These are phyloP conservation scores for Colletotrichum horii DNA, from an alignment of 2,329 filamentous ascomycete genomes.

Conservation along the genomic window DNA sequence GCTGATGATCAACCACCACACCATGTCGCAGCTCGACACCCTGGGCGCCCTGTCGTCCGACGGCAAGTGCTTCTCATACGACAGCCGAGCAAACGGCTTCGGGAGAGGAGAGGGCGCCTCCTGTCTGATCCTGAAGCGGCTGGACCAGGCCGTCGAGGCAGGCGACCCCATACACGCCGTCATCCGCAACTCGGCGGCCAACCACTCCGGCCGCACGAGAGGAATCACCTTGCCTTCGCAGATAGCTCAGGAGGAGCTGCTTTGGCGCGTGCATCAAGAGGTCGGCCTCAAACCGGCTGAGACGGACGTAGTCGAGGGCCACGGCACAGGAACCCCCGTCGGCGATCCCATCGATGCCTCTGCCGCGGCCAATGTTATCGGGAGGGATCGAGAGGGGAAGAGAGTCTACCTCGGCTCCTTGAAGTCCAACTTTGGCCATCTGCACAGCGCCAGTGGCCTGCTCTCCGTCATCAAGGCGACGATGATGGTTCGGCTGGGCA, in stretches of 20 bases:
- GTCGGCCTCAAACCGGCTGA: not conserved
- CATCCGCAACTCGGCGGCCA: not conserved
- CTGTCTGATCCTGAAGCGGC: not conserved
- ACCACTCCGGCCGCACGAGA: not conserved
- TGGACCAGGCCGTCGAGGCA: not conserved
- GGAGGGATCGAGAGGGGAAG: not conserved
- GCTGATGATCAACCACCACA: not conserved
- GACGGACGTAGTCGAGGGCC: not conserved
- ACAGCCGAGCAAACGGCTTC: not conserved
- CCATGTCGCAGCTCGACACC: not conserved
- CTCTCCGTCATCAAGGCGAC: not conserved
- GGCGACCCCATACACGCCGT: not conserved
- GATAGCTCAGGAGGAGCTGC: not conserved
- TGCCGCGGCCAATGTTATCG: not conserved
- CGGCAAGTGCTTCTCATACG: not conserved
- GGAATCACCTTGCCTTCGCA: not conserved
- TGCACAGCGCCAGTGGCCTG: not conserved
- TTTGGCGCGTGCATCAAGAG: not conserved
- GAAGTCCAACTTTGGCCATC: not conserved
- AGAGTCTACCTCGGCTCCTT: not conserved
- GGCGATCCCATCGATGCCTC: not conserved
- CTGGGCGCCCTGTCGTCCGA: not conserved
- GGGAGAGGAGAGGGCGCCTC: not conserved
- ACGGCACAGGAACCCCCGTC: not conserved
- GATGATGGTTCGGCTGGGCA: not conserved